Conservation (phyloP, 306 rosid genomes). For the Adenanthera pavonina region DNA sequence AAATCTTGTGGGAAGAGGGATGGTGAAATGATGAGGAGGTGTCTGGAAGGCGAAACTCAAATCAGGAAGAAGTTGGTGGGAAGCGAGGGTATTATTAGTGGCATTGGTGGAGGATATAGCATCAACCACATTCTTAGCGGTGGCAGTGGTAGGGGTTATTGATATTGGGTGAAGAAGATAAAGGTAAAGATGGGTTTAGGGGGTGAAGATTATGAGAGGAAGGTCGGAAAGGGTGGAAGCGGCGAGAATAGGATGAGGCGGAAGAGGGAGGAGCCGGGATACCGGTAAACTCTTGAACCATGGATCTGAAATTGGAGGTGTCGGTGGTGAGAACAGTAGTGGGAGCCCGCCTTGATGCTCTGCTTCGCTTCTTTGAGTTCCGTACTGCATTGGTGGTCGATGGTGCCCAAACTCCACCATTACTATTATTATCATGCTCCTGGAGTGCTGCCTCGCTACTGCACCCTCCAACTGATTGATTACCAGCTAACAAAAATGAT, state of each 20-base stretch:
- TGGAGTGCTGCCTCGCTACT: not conserved
- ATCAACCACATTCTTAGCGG: slow-evolving; percentile 22
- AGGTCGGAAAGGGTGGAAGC: slow-evolving; percentile 62
- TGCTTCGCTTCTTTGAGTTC: slow-evolving; percentile 61
- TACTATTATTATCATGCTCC: not conserved
- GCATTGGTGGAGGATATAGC: slow-evolving; percentile 8
- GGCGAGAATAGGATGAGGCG: slow-evolving; percentile 46
- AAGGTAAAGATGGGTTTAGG: slow-evolving; percentile 19
- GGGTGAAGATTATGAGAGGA: slow-evolving; percentile 51
- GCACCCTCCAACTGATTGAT: not conserved
- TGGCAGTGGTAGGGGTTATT: not conserved
- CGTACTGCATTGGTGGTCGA: slow-evolving; percentile 33
- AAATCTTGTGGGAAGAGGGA: slow-evolving; percentile 19
- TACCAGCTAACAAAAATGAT: not conserved
- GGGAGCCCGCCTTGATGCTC: slow-evolving; percentile 75
- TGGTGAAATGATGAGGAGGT: slow-evolving; percentile 5
- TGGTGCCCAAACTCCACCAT: slow-evolving; percentile 9
- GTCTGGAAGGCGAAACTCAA: slow-evolving; percentile 19
- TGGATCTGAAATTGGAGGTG: slow-evolving; percentile 75
- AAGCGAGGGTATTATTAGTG: not conserved
- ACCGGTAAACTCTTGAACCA: slow-evolving; percentile 87
- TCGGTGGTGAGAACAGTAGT: slow-evolving; percentile 82
- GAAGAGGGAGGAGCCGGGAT: slow-evolving; percentile 70
- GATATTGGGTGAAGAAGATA: slow-evolving; percentile 22
- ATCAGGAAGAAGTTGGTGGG: slow-evolving; percentile 23